These are phyloP conservation scores for Beta lomatogona DNA, from an alignment of 179 eudicot genomes.

Conservation along the genomic window DNA sequence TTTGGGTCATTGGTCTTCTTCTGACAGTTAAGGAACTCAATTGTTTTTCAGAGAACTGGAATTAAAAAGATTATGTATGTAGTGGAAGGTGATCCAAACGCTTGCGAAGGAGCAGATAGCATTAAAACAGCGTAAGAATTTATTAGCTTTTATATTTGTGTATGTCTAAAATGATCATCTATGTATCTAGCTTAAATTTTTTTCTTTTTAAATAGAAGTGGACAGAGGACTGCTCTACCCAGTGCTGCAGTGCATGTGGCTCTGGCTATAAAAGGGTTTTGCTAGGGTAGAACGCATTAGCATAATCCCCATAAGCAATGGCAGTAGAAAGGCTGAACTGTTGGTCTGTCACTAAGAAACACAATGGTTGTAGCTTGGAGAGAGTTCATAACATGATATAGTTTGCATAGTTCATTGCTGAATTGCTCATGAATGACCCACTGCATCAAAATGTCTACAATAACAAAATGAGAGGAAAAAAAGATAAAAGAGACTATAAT, in stretches of 20 bases:
- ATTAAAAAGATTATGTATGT: conserved; percentile 86
- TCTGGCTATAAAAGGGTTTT: neutral
- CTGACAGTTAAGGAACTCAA: conserved; percentile 10
- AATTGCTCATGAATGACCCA: neutral
- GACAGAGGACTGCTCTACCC: neutral
- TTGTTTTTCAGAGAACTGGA: conserved; percentile 71
- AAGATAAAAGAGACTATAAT: neutral
- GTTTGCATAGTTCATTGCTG: neutral
- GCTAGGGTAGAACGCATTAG: neutral
- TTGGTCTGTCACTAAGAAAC: neutral
- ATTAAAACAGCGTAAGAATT: conserved; percentile 93
- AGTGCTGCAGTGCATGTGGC: neutral
- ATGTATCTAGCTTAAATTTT: conserved; percentile 1
- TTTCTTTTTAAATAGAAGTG: neutral
- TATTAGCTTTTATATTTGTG: neutral
- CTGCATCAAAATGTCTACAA: neutral
- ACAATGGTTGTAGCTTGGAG: neutral
- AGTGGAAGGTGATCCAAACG: conserved; percentile 95
- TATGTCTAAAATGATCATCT: neutral
- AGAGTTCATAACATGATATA: neutral
- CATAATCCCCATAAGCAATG: neutral
- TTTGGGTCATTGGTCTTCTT: neutral
- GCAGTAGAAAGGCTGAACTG: neutral
- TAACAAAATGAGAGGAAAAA: neutral
- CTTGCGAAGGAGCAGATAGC: conserved; percentile 86